phyloP scores from a whole-genome alignment of 2,329 filamentous ascomycete species.

The Curvularia verruculosa region DNA sequence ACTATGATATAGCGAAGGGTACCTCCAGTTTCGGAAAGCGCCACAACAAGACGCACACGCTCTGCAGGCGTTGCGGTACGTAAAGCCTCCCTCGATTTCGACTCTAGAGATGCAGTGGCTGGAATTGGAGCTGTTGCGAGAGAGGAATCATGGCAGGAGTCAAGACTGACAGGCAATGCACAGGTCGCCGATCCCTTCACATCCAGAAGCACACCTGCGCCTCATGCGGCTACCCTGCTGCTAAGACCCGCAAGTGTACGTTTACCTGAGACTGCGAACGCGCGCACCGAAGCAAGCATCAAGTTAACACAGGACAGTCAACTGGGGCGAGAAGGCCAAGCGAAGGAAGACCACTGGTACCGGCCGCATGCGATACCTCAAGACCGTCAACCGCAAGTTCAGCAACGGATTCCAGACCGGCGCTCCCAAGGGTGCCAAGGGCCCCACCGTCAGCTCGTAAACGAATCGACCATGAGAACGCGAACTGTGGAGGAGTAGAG shows the following conservation, averaged over 20 bases:
- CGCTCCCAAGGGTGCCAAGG: conserved; percentile 81
- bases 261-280: conserved; percentile 43
- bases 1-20: conserved; percentile 68
- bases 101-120: conserved; percentile 17
- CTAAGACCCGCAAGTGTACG: conserved; percentile 99
- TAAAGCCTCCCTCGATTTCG: conserved; percentile 45
- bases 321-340: conserved; percentile 99
- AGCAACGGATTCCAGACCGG: conserved; percentile 97
- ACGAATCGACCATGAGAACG: conserved; percentile 18
- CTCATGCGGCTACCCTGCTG: conserved; percentile 94
- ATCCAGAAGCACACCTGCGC: conserved; percentile 99
- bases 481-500: conserved; percentile 27
- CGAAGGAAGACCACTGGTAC: conserved; percentile 99
- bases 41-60: conserved; percentile 98
- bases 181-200: conserved; percentile 96
- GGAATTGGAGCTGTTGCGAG: conserved; percentile 6
- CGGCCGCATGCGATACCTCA: conserved; percentile 94
- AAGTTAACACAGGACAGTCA: conserved; percentile 67
- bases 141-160: conserved; percentile 17
- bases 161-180: conserved; percentile 41
- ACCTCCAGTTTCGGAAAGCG: conserved; percentile 76
- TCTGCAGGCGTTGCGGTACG: conserved; percentile 98
- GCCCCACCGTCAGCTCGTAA: conserved; percentile 54
- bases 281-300: conserved; percentile 10
- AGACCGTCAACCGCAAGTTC: conserved; percentile 89